Evolutionary conservation across 331 rosid genomes (phyloP).

Genomic region (Stylosanthes scabra): DNA sequence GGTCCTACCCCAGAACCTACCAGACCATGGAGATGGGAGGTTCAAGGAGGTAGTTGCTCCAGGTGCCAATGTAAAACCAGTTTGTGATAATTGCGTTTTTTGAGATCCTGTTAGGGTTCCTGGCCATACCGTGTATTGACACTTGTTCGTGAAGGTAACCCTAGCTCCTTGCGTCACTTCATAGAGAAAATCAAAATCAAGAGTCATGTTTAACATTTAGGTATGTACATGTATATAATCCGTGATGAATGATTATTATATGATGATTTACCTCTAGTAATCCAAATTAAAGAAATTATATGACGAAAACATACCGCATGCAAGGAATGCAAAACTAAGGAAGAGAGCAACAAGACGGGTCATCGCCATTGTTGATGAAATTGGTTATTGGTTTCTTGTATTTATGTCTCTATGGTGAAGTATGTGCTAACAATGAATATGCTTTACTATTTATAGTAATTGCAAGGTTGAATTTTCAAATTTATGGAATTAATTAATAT

Average conservation of each 20-base stretch:
- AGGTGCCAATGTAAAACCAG: slow-evolving; percentile 36
- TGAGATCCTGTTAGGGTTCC: slow-evolving; percentile 39
- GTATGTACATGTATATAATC: too few species aligned
- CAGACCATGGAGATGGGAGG: slow-evolving; percentile 44
- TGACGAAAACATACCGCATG: not conserved
- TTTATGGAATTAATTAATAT: not conserved
- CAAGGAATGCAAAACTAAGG: slow-evolving; percentile 25
- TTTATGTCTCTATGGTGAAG: not conserved
- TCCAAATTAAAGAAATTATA: not conserved
- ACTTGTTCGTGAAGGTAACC: slow-evolving; percentile 38
- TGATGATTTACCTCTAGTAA: too few species aligned
- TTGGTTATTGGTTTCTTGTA: not conserved
- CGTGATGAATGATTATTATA: too few species aligned
- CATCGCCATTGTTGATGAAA: not conserved
- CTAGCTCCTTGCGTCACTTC: slow-evolving; percentile 46
- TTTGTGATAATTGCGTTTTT: slow-evolving; percentile 23
- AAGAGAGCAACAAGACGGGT: not conserved
- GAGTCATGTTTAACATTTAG: too few species aligned
- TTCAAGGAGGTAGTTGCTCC: slow-evolving; percentile 18
- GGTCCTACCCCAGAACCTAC: slow-evolving; percentile 47
- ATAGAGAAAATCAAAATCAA: not conserved
- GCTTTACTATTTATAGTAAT: slow-evolving; percentile 6
- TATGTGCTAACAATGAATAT: not conserved
- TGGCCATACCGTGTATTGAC: slow-evolving; percentile 44
- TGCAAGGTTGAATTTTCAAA: slow-evolving; percentile 11